Percentiles rank a stretch among this genome's conserved stretches.
Evolutionary conservation across 1,284 basidiomycete species (phyloP).

Genomic region (Boletus hoseneyae): DNA sequence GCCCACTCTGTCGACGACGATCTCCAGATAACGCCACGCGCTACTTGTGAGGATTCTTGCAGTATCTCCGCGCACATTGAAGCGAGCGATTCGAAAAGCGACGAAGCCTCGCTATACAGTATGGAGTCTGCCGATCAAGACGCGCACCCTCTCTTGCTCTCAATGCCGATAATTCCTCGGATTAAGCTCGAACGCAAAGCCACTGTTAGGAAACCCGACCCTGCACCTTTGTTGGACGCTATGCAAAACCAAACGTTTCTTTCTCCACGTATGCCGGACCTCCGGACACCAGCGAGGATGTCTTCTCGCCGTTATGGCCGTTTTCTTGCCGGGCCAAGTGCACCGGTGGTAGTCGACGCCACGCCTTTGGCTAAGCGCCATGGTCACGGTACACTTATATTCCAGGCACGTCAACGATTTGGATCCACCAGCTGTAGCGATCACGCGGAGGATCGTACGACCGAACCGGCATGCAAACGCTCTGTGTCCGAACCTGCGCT

Average conservation of each 20-base stretch:
- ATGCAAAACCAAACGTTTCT: conserved; percentile 11
- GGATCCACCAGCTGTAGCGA: not conserved
- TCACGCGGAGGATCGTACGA: not conserved
- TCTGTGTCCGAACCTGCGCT: conserved; percentile 18
- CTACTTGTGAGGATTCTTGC: not conserved
- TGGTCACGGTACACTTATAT: not conserved
- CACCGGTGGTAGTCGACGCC: not conserved
- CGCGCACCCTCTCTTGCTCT: conserved; percentile 23
- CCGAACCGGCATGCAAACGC: not conserved
- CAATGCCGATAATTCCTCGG: conserved; percentile 28
- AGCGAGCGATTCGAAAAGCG: conserved; percentile 2
- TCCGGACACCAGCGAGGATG: conserved; percentile 12
- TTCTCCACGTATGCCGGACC: conserved; percentile 18
- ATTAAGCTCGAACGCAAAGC: conserved; percentile 30
- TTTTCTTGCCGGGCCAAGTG: conserved; percentile 2
- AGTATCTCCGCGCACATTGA: not conserved
- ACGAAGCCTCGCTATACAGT: conserved; percentile 26
- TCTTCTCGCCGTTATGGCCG: conserved; percentile 23
- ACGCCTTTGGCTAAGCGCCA: not conserved
- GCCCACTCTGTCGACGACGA: not conserved
- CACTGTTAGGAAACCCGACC: conserved; percentile 21
- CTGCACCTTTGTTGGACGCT: not conserved
- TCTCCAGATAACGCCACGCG: not conserved
- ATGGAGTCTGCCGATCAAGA: conserved; percentile 29
- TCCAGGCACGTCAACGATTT: not conserved